Percentiles rank a stretch among this genome's conserved stretches.
These are phyloP conservation scores for Blepharisma stoltei DNA, from an alignment of 73 alveolate species.

Conservation along the genomic window DNA sequence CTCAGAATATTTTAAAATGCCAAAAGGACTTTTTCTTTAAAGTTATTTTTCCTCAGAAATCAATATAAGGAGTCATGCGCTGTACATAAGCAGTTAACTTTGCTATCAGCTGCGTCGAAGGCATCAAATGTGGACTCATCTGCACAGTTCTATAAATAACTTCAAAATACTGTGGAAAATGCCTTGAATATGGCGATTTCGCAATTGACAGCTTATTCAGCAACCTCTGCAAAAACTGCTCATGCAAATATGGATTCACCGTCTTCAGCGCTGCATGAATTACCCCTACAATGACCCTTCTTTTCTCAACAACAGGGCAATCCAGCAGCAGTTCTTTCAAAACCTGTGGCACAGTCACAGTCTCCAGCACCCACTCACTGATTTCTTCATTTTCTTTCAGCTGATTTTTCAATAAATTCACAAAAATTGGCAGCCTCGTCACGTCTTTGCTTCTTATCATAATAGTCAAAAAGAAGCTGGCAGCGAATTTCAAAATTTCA, in stretches of 20 bases:
- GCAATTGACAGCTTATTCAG: background rate
- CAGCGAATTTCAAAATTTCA: background rate
- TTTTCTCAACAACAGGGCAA: conserved; percentile 44
- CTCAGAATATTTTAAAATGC: too few species aligned
- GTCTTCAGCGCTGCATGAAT: background rate
- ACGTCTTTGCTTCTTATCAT: conserved; percentile 48
- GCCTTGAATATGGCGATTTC: background rate
- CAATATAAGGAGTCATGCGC: background rate
- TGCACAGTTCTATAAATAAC: background rate
- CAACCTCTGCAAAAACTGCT: background rate
- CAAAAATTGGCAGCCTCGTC: background rate
- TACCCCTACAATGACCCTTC: conserved; percentile 39
- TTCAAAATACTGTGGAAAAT: conserved; percentile 4
- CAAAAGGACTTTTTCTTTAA: too few species aligned
- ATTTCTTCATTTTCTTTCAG: background rate
- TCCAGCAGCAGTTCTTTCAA: conserved; percentile 24
- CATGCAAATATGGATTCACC: background rate
- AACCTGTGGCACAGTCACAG: background rate
- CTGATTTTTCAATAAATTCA: conserved; percentile 9
- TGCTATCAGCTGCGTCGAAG: background rate
- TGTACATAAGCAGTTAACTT: background rate
- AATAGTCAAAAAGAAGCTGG: conserved; percentile 39
- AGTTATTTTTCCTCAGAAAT: too few species aligned
- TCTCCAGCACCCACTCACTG: conserved; percentile 26
- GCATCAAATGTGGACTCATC: background rate